phyloP scores from a whole-genome alignment of 371 early-diverging fungal genomes.

The Mortierella sp. region DNA sequence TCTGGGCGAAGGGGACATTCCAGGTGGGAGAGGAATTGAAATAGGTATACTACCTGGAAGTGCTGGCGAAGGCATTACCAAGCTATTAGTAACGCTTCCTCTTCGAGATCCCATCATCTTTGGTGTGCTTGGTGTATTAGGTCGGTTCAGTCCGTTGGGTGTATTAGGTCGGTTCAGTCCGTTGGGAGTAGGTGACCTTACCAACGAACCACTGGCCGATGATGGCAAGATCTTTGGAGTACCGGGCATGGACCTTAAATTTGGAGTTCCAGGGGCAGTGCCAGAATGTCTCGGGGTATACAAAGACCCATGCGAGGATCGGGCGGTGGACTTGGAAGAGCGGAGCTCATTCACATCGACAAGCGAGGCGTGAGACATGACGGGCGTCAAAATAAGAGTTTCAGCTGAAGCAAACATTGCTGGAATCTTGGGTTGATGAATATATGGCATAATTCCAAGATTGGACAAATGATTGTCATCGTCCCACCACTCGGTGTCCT shows the following conservation, averaged over 20 bases:
- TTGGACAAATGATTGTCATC: conserved; percentile 13
- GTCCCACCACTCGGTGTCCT: conserved; percentile 22
- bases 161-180: too few relatives aligned
- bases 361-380: background rate
- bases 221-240: background rate
- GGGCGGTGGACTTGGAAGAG: background rate
- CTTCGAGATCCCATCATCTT: background rate
- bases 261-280: background rate
- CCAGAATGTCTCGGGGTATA: background rate
- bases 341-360: too few relatives aligned
- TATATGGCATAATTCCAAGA: conserved; percentile 20
- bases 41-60: background rate
- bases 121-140: background rate
- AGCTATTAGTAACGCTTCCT: background rate
- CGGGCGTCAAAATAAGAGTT: conserved; percentile 23
- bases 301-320: background rate
- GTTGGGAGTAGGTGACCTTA: background rate
- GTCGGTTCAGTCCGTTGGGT: too few relatives aligned
- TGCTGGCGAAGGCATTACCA: background rate
- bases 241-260: background rate
- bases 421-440: conserved; percentile 28
- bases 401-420: conserved; percentile 30
- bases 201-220: background rate
- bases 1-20: conserved; percentile 3
- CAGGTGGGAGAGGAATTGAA: conserved; percentile 4